A percentile compares a stretch with the other conserved stretches of the same genome.
Conservation (phyloP, 768 basidiomycete genomes). For the Hygrocybe punicea region DNA sequence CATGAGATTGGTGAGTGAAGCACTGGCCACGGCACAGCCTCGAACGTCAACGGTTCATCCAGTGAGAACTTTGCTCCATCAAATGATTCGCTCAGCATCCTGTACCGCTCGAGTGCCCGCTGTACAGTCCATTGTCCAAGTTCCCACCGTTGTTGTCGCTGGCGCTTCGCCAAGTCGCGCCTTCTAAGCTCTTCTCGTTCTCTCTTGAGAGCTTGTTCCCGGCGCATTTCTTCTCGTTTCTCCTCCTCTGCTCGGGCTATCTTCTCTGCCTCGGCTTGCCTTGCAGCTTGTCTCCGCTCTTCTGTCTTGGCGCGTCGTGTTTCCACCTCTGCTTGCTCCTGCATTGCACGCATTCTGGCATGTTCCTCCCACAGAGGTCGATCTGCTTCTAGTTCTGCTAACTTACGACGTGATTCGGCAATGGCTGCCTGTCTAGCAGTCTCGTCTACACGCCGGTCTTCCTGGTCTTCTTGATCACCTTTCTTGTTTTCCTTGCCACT, state of each 20-base stretch:
- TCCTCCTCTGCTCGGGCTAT: slow-evolving; percentile 21
- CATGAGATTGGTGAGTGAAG: slow-evolving; percentile 51
- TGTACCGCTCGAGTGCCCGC: slow-evolving; percentile 72
- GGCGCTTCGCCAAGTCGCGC: slow-evolving; percentile 38
- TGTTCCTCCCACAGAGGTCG: slow-evolving; percentile 58
- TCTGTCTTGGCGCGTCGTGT: slow-evolving; percentile 36
- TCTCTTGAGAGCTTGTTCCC: slow-evolving; percentile 20
- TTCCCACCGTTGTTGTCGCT: slow-evolving; percentile 54
- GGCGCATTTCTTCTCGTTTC: slow-evolving; percentile 26
- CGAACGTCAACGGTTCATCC: slow-evolving; percentile 52
- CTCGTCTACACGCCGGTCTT: slow-evolving; percentile 35
- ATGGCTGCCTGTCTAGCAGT: slow-evolving; percentile 42
- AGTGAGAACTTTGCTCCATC: slow-evolving; percentile 56
- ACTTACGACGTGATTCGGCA: slow-evolving; percentile 62
- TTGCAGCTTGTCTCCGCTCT: slow-evolving; percentile 19
- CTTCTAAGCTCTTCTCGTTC: slow-evolving; percentile 31
- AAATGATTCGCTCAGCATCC: slow-evolving; percentile 55
- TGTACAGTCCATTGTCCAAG: slow-evolving; percentile 59
- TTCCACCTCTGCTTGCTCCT: slow-evolving; percentile 45
- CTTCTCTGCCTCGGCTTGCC: slow-evolving; percentile 26
- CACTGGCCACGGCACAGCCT: slow-evolving; percentile 75
- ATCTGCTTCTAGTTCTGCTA: slow-evolving; percentile 65
- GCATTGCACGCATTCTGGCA: slow-evolving; percentile 43
- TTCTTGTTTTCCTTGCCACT: neutral
- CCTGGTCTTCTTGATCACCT: slow-evolving; percentile 9